phyloP scores from a whole-genome alignment of 768 basidiomycete genomes.

The Russula griseocarnosa region DNA sequence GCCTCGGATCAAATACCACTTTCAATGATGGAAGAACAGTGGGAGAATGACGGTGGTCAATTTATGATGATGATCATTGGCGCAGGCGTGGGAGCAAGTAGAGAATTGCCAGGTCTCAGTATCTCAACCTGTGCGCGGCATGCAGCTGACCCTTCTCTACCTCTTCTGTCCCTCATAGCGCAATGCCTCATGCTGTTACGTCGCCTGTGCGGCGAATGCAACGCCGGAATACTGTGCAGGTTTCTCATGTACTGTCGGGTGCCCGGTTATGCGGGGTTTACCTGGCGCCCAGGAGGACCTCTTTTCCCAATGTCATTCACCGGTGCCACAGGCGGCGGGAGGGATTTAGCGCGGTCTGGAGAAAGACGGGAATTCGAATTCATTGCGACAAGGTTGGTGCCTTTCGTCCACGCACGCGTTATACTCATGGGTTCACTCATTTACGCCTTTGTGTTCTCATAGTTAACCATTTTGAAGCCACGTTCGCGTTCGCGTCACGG shows the following conservation, averaged over 20 bases:
- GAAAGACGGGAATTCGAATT: constrained; percentile 17
- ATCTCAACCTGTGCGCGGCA: constrained; percentile 27
- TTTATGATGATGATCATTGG: constrained; percentile 4
- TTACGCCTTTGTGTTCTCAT: constrained; percentile 4
- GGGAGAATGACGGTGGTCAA: constrained; percentile 17
- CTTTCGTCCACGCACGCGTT: constrained; percentile 6
- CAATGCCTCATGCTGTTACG: constrained; percentile 23
- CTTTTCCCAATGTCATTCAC: constrained; percentile 28
- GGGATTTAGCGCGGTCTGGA: constrained; percentile 12
- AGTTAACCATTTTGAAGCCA: constrained; percentile 21
- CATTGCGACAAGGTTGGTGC: constrained; percentile 21
- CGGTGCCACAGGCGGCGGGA: constrained; percentile 16
- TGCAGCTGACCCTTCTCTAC: constrained; percentile 25
- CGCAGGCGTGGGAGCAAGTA: constrained; percentile 14
- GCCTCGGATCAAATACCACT: constrained; percentile 5
- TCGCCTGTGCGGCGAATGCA: constrained; percentile 23
- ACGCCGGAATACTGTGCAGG: constrained; percentile 23
- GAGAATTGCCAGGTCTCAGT: constrained; percentile 26
- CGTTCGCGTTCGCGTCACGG: constrained; percentile 22
- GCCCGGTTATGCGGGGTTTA: constrained; percentile 28
- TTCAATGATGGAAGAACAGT: constrained; percentile 13
- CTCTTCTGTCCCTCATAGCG: constrained; percentile 16
- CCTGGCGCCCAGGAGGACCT: constrained; percentile 29
- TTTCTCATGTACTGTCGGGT: constrained; percentile 29
- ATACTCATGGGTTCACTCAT: constrained; percentile 22